A percentile compares a stretch with the other conserved stretches of the same genome.
Evolutionary conservation across 2,329 filamentous ascomycete species (phyloP).

Genomic region (Ceratocystis variospora): DNA sequence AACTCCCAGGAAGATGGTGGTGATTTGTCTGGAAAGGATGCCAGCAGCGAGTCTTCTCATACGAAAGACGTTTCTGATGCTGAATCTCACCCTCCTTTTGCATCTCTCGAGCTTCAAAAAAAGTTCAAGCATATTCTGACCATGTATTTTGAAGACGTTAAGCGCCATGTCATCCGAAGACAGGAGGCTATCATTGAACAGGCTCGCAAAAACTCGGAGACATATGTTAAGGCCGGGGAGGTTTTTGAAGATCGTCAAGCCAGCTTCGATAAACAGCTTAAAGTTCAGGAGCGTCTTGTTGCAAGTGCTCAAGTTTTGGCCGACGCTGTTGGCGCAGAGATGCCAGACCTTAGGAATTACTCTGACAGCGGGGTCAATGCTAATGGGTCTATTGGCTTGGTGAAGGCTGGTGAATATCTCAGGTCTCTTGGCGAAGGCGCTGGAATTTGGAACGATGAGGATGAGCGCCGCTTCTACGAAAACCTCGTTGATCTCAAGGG

Average conservation of each 20-base stretch:
- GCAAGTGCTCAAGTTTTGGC: constrained; percentile 83
- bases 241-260: constrained; percentile 95
- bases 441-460: constrained; percentile 97
- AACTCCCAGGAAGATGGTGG: constrained; percentile 13
- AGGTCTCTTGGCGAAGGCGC: constrained; percentile 79
- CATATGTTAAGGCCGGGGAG: constrained; percentile 95
- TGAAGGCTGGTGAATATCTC: constrained; percentile 88
- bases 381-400: constrained; percentile 73
- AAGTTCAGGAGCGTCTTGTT: constrained; percentile 79
- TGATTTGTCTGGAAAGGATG: constrained; percentile 19
- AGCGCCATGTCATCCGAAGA: constrained; percentile 73
- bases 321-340: constrained; percentile 75
- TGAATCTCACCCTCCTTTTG: constrained; percentile 57
- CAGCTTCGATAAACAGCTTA: constrained; percentile 88
- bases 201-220: constrained; percentile 88
- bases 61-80: constrained; percentile 21
- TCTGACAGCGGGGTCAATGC: constrained; percentile 52
- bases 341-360: constrained; percentile 83
- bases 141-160: constrained; percentile 87
- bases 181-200: constrained; percentile 80
- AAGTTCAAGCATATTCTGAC: constrained; percentile 74
- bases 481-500: constrained; percentile 90
- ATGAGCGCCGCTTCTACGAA: constrained; percentile 95
- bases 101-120: constrained; percentile 62
- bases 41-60: neutral